A percentile compares a stretch with the other conserved stretches of the same genome.
Evolutionary conservation across 768 basidiomycete genomes (phyloP).

Genomic region (Porpolomopsis calyptriformis): DNA sequence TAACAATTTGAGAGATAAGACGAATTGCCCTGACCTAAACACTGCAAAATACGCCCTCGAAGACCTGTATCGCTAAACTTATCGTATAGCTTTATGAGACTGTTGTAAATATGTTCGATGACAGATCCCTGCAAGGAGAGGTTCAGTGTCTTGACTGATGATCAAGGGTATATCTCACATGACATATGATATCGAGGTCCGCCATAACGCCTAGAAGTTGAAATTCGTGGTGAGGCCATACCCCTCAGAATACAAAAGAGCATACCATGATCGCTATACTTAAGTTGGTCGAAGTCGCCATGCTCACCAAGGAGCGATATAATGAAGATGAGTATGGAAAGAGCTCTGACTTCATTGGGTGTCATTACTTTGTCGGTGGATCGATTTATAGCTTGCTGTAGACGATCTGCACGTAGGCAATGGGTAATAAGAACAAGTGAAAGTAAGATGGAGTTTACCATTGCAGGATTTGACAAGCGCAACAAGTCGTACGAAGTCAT

Average conservation of each 20-base stretch:
- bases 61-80: conserved; percentile 49
- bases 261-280: conserved; percentile 51
- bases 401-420: conserved; percentile 36
- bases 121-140: conserved; percentile 47
- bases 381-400: conserved; percentile 46
- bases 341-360: conserved; percentile 38
- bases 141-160: background rate
- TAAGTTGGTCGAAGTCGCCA: conserved; percentile 75
- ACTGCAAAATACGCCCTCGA: conserved; percentile 69
- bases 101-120: conserved; percentile 72
- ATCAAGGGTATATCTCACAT: conserved; percentile 24
- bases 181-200: conserved; percentile 49
- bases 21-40: conserved; percentile 50
- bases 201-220: conserved; percentile 36
- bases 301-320: conserved; percentile 79
- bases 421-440: conserved; percentile 6
- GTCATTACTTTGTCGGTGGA: conserved; percentile 30
- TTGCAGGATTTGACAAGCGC: conserved; percentile 81
- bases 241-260: conserved; percentile 1
- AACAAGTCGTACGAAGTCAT: conserved; percentile 70
- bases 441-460: conserved; percentile 30
- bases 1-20: background rate
- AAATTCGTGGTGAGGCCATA: background rate
- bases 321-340: conserved; percentile 74
- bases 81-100: conserved; percentile 61